phyloP scores from a whole-genome alignment of 78 protist genomes.

The Dictyostelium capitatum region DNA sequence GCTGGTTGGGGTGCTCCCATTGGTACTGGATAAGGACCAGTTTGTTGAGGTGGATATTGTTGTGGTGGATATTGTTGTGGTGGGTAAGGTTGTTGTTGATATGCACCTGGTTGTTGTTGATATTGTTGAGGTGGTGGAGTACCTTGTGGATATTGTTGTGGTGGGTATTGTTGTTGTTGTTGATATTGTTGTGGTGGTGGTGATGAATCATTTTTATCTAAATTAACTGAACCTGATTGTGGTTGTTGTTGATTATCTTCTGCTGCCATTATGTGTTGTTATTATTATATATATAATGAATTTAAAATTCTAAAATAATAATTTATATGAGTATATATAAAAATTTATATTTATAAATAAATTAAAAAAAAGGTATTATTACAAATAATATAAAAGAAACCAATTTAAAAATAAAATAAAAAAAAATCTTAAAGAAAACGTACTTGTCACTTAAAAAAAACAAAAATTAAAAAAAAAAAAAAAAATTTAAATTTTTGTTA shows the following conservation, averaged over 20 bases:
- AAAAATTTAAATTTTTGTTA: too few species aligned
- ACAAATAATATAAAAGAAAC: too few species aligned
- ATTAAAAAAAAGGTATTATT: too few species aligned
- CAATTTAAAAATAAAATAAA: too few species aligned
- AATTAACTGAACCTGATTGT: background rate
- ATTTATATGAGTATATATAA: too few species aligned
- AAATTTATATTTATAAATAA: too few species aligned
- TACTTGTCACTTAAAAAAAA: too few species aligned
- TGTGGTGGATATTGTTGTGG: conserved; percentile 43
- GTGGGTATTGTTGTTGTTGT: background rate
- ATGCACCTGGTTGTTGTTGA: conserved; percentile 39
- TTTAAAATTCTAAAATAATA: too few species aligned
- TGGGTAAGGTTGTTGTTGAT: conserved; percentile 42
- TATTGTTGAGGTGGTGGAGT: conserved; percentile 41
- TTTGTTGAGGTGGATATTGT: conserved; percentile 33
- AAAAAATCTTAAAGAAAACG: too few species aligned
- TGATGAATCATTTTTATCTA: background rate
- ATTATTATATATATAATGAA: too few species aligned
- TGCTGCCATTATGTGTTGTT: too few species aligned
- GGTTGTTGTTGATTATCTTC: background rate
- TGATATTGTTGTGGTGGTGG: conserved; percentile 19
- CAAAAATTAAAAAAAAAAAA: too few species aligned
- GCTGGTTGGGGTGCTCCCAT: conserved; percentile 61
- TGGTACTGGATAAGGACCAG: conserved; percentile 37
- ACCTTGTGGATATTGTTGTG: conserved; percentile 51